Conservation (phyloP, 805 yeast species). For the Myxozyma monticola region DNA sequence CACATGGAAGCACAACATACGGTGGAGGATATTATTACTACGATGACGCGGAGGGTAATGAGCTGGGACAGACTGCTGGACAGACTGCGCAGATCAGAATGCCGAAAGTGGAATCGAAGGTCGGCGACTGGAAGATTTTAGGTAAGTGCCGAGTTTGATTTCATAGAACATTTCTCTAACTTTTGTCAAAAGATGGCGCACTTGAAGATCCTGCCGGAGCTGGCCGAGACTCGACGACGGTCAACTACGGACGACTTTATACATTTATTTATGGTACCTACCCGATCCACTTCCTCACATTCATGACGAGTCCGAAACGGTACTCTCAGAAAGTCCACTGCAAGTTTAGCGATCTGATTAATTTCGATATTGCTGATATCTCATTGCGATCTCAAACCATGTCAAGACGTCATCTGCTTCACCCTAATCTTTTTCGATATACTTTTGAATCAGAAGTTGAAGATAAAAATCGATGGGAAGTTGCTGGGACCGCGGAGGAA, state of each 20-base stretch:
- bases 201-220: conserved; percentile 13
- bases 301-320: conserved; percentile 45
- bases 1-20: conserved; percentile 3
- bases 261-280: conserved; percentile 58
- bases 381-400: conserved; percentile 36
- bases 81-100: too few relatives aligned
- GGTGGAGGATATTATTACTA: conserved; percentile 24
- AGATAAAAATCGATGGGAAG: conserved; percentile 36
- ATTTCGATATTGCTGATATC: conserved; percentile 40
- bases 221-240: conserved; percentile 12
- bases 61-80: too few relatives aligned
- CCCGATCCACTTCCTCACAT: conserved; percentile 51
- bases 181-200: conserved; percentile 1
- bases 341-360: conserved; percentile 9
- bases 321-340: conserved; percentile 37
- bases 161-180: background rate
- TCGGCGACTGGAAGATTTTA: too few relatives aligned
- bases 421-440: conserved; percentile 49
- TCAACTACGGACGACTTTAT: conserved; percentile 37
- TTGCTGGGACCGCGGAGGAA: conserved; percentile 41
- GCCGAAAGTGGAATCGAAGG: too few relatives aligned
- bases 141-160: background rate
- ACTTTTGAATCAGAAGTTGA: conserved; percentile 42
- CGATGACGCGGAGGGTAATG: conserved; percentile 5
- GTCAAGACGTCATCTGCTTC: conserved; percentile 45